phyloP scores from a whole-genome alignment of 1,284 basidiomycete genomes.

The Limonomyces culmigenus region DNA sequence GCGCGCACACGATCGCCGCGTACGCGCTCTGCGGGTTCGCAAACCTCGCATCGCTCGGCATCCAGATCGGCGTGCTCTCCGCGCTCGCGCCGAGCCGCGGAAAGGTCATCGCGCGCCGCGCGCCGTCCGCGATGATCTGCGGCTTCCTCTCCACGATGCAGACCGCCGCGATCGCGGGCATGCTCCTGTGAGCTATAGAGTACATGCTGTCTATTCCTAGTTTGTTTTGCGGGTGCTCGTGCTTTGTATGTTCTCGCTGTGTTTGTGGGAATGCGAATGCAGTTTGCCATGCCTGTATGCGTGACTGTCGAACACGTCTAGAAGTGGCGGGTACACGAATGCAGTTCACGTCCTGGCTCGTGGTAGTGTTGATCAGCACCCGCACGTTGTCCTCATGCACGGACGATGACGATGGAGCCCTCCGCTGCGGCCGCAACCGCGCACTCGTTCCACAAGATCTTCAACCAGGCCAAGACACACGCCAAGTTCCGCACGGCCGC shows the following conservation, averaged over 20 bases:
- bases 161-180: constrained; percentile 6
- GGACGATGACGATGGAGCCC: too few relatives aligned
- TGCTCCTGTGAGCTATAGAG: constrained; percentile 1
- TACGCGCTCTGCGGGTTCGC: constrained; percentile 86
- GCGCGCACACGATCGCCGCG: constrained; percentile 63
- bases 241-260: background rate
- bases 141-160: constrained; percentile 42
- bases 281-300: too few relatives aligned
- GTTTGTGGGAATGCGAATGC: too few relatives aligned
- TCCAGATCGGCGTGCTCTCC: constrained; percentile 79
- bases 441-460: constrained; percentile 62
- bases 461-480: constrained; percentile 44
- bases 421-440: constrained; percentile 25
- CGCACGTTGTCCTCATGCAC: too few relatives aligned
- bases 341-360: too few relatives aligned
- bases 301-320: too few relatives aligned
- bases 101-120: constrained; percentile 55
- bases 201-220: background rate
- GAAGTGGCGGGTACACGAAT: too few relatives aligned
- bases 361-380: too few relatives aligned
- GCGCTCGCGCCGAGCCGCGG: constrained; percentile 68
- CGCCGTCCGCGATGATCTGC: constrained; percentile 65
- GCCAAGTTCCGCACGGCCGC: constrained; percentile 45
- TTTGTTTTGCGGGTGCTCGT: background rate
- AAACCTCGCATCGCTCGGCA: constrained; percentile 74